Conservation (phyloP, 148 eudicot genomes). For the Rhododendron molle region DNA sequence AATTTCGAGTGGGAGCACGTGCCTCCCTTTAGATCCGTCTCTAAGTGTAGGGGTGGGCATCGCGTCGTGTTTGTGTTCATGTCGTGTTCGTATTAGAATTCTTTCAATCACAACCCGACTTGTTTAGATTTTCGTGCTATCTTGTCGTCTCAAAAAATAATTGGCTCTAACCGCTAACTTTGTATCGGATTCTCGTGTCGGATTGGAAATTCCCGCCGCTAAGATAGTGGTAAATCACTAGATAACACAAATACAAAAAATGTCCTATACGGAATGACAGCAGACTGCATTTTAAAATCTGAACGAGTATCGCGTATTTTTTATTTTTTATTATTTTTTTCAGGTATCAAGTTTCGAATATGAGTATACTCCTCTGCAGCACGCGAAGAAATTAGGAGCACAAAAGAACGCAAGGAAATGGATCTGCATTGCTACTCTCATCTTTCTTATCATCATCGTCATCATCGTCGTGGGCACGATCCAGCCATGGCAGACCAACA, state of each 20-base stretch:
- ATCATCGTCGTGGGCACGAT: conserved; percentile 72
- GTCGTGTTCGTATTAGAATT: too few species aligned
- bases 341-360: conserved; percentile 63
- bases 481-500: conserved; percentile 70
- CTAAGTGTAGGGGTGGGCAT: too few species aligned
- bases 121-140: too few species aligned
- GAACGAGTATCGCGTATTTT: too few species aligned
- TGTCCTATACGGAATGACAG: background rate
- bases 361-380: conserved; percentile 68
- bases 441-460: conserved; percentile 62
- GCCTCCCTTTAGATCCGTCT: too few species aligned
- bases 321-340: background rate
- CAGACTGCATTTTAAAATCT: background rate
- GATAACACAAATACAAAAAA: background rate
- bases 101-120: too few species aligned
- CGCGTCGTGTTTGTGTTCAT: too few species aligned
- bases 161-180: too few species aligned
- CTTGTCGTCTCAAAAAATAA: too few species aligned
- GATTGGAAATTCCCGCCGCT: too few species aligned
- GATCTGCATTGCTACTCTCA: conserved; percentile 74
- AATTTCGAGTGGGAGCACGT: too few species aligned
- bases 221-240: background rate
- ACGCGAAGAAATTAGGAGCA: conserved; percentile 47
- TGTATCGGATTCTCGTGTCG: too few species aligned
- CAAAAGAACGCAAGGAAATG: conserved; percentile 83